These are phyloP conservation scores for Acer yangbiense DNA, from an alignment of 345 rosid genomes.

Conservation along the genomic window DNA sequence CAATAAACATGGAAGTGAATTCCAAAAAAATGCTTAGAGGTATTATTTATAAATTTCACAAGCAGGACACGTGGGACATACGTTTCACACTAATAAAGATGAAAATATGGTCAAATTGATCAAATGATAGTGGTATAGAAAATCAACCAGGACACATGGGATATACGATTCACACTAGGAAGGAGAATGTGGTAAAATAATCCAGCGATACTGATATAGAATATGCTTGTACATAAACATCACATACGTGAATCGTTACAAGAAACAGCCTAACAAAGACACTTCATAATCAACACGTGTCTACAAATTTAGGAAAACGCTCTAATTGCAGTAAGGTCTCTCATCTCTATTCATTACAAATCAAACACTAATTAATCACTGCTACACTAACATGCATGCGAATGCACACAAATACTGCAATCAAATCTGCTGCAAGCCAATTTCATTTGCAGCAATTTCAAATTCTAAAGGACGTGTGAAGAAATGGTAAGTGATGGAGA, in stretches of 20 bases:
- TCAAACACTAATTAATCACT: slow-evolving; percentile 9
- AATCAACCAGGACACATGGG: background rate
- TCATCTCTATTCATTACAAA: background rate
- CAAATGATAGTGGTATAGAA: background rate
- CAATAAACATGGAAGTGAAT: background rate
- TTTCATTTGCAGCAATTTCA: background rate
- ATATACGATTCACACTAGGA: background rate
- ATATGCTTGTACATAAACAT: background rate
- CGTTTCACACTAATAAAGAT: background rate
- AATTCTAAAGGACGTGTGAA: background rate
- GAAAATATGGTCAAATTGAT: background rate
- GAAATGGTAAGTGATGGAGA: background rate
- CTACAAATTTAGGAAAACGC: background rate
- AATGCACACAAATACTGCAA: background rate
- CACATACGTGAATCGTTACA: background rate
- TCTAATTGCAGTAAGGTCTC: too few species aligned
- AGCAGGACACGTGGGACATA: background rate
- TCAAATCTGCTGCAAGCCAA: background rate
- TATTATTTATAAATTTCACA: background rate
- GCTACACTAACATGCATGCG: background rate
- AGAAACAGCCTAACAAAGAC: background rate
- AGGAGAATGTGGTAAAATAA: background rate
- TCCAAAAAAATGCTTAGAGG: background rate
- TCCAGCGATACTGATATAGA: background rate
- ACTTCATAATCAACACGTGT: background rate